These are phyloP conservation scores for Platismatia glauca DNA, from an alignment of 495 filamentous ascomycete genomes.

Conservation along the genomic window DNA sequence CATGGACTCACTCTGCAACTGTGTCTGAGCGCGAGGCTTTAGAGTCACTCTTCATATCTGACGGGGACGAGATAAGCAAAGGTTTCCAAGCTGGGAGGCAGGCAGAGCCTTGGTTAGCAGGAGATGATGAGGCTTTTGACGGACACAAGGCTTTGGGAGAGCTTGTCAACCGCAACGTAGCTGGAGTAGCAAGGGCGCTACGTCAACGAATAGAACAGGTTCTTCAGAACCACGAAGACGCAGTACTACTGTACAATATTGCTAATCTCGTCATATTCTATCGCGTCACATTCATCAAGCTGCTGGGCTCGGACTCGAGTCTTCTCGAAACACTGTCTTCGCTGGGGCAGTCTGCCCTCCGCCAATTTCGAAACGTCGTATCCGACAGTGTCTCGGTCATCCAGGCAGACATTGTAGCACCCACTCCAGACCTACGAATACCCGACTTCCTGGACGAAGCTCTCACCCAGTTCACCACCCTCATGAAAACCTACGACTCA, in stretches of 20 bases:
- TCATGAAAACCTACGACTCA: slow-evolving; percentile 78
- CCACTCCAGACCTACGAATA: slow-evolving; percentile 60
- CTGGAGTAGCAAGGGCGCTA: slow-evolving; percentile 65
- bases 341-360: slow-evolving; percentile 68
- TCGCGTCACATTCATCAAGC: slow-evolving; percentile 66
- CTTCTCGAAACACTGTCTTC: slow-evolving; percentile 59
- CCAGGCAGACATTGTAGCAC: slow-evolving; percentile 57
- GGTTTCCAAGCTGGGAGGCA: slow-evolving; percentile 77
- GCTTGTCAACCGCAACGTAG: slow-evolving; percentile 77
- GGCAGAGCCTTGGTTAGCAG: slow-evolving; percentile 75
- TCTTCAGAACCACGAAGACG: slow-evolving; percentile 84
- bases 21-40: slow-evolving; percentile 91
- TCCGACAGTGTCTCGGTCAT: slow-evolving; percentile 66
- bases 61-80: slow-evolving; percentile 82
- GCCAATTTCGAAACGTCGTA: slow-evolving; percentile 72
- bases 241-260: slow-evolving; percentile 79
- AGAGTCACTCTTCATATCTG: slow-evolving; percentile 81
- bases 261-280: slow-evolving; percentile 87
- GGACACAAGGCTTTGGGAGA: slow-evolving; percentile 76
- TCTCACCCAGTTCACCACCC: slow-evolving; percentile 59
- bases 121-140: slow-evolving; percentile 66
- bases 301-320: slow-evolving; percentile 61
- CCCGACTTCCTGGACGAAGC: slow-evolving; percentile 80
- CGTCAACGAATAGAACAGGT: slow-evolving; percentile 83
- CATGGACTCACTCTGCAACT: slow-evolving; percentile 88